Conservation (phyloP, 108 stramenopile genomes). For the Cafeteria roenbergensis region DNA sequence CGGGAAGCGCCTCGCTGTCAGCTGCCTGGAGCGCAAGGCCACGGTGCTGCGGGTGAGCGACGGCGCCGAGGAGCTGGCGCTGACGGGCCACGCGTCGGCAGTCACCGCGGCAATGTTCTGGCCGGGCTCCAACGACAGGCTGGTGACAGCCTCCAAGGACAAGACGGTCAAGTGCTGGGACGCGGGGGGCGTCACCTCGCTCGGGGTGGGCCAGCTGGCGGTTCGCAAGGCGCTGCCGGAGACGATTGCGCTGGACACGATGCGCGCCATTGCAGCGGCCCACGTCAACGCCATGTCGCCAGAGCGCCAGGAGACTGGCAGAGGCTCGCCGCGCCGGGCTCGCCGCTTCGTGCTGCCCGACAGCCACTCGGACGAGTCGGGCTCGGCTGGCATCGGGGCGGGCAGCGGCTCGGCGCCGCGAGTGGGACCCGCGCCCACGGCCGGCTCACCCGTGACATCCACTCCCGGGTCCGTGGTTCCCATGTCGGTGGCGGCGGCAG, state of each 20-base stretch:
- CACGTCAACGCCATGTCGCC: no score
- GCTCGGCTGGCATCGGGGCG: not conserved
- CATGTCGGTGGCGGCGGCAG: no score
- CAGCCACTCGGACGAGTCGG: no score
- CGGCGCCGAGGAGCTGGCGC: not conserved
- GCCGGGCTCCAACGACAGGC: not conserved
- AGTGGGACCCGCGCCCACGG: no score
- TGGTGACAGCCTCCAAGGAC: not conserved
- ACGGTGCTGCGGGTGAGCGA: not conserved
- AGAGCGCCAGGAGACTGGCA: no score
- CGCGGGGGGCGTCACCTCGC: no score
- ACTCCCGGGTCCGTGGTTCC: not conserved
- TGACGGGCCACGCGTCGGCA: not conserved
- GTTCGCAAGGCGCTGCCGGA: no score
- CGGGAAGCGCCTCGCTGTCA: not conserved
- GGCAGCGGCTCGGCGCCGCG: not conserved
- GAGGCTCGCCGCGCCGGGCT: no score
- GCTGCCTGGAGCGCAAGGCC: not conserved
- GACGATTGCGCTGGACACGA: no score
- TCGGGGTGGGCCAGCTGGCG: not conserved
- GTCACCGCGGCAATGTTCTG: not conserved
- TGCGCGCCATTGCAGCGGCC: no score
- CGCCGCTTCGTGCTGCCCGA: not conserved
- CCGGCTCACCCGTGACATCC: not conserved
- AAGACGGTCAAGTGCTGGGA: constrained; percentile 4